These are phyloP conservation scores for Phytopythium cucurbitacearum DNA, from an alignment of 352 stramenopile species.

Conservation along the genomic window DNA sequence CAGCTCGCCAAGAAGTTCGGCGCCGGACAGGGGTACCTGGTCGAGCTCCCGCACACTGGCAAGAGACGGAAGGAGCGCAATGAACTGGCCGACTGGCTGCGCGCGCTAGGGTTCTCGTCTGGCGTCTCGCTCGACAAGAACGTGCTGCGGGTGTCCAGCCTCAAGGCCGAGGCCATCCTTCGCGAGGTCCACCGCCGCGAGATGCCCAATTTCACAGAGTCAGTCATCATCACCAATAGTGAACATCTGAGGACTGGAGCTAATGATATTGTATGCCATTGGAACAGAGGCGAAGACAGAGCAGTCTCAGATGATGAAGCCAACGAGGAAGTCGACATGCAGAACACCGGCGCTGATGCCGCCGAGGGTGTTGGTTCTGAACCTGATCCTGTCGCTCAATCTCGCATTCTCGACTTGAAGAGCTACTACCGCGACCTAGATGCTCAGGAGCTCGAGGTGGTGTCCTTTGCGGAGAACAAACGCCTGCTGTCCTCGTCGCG, in stretches of 20 bases:
- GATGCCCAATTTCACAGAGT: slow-evolving; percentile 6
- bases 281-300: not conserved
- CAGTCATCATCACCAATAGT: not conserved
- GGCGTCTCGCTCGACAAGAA: slow-evolving; percentile 24
- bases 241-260: not conserved
- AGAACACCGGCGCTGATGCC: not conserved
- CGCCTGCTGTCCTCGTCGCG: slow-evolving; percentile 53
- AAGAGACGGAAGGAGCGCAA: slow-evolving; percentile 20
- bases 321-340: slow-evolving; percentile 10
- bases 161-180: slow-evolving; percentile 59
- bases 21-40: slow-evolving; percentile 50
- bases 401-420: slow-evolving; percentile 36
- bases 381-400: slow-evolving; percentile 17
- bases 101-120: slow-evolving; percentile 48
- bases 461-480: slow-evolving; percentile 58
- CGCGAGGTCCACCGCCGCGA: slow-evolving; percentile 36
- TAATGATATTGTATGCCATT: not conserved
- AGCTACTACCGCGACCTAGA: slow-evolving; percentile 51
- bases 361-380: not conserved
- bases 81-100: slow-evolving; percentile 38
- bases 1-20: slow-evolving; percentile 46
- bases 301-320: slow-evolving; percentile 1
- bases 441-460: slow-evolving; percentile 48
- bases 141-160: slow-evolving; percentile 44
- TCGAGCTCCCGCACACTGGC: slow-evolving; percentile 27